Conservation (phyloP, 108 stramenopile genomes). For the Skeletonema tropicum region DNA sequence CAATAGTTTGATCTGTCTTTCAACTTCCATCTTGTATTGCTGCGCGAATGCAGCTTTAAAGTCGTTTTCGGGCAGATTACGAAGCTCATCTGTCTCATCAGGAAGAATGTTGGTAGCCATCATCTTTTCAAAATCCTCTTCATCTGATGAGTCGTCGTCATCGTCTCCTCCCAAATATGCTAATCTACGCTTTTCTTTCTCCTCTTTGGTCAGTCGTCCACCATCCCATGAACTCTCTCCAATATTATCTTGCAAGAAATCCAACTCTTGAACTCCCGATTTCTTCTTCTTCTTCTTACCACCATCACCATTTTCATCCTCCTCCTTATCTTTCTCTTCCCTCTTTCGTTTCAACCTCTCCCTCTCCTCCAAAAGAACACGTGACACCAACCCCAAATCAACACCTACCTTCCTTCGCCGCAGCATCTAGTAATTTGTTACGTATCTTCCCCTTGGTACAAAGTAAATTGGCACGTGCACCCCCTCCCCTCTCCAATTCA, state of each 20-base stretch:
- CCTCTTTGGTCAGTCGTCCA: conserved; percentile 34
- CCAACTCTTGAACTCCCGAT: conserved; percentile 23
- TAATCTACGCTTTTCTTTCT: conserved; percentile 45
- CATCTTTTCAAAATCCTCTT: conserved; percentile 8
- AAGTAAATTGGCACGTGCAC: conserved; percentile 79
- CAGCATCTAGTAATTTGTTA: conserved; percentile 81
- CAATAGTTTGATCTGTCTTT: conserved; percentile 56
- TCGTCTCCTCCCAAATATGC: conserved; percentile 47
- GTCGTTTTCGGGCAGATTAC: conserved; percentile 66
- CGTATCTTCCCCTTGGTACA: conserved; percentile 61
- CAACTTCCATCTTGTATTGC: conserved; percentile 77
- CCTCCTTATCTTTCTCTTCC: conserved; percentile 38
- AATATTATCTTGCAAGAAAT: conserved; percentile 81
- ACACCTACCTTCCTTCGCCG: conserved; percentile 81
- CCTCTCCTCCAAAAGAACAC: conserved; percentile 50
- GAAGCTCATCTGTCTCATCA: conserved; percentile 61
- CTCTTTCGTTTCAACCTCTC: conserved; percentile 45
- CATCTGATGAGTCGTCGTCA: conserved; percentile 49
- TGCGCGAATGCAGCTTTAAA: conserved; percentile 73
- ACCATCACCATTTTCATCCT: conserved; percentile 26
- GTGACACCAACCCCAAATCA: conserved; percentile 62
- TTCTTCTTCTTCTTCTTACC: conserved; percentile 41
- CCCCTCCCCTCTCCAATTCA: conserved; percentile 87
- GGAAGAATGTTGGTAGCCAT: conserved; percentile 25
- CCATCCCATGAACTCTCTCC: conserved; percentile 49